phyloP scores from a whole-genome alignment of 2,329 filamentous ascomycete genomes.

The Ophiostoma triangulosporum region DNA sequence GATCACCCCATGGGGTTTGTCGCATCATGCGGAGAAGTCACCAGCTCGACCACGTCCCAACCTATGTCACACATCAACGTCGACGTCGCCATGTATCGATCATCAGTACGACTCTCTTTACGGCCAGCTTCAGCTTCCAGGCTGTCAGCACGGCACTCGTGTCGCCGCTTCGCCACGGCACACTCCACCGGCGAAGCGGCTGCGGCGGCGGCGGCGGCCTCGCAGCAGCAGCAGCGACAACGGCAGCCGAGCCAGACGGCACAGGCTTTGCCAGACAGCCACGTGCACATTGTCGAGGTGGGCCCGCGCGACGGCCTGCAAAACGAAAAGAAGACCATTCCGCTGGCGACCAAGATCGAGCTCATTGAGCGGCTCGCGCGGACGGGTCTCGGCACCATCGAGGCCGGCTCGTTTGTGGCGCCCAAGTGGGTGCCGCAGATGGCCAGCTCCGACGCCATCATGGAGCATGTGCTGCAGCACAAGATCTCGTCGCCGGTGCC shows the following conservation, averaged over 20 bases:
- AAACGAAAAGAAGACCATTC: constrained; percentile 63
- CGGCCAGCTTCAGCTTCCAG: not conserved
- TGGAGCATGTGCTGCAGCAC: constrained; percentile 50
- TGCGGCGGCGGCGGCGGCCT: not conserved
- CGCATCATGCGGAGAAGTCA: too few species aligned
- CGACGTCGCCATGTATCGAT: too few species aligned
- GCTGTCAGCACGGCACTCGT: not conserved
- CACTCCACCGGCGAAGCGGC: not conserved
- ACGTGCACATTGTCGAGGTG: constrained; percentile 55
- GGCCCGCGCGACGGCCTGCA: constrained; percentile 78
- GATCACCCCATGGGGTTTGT: too few species aligned
- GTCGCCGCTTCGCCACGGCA: constrained; percentile 5
- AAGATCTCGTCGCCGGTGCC: constrained; percentile 39
- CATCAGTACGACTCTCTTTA: not conserved
- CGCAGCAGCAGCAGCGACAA: not conserved
- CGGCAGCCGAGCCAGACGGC: not conserved
- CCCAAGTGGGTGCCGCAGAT: constrained; percentile 84
- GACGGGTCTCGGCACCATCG: constrained; percentile 60
- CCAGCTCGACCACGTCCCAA: too few species aligned
- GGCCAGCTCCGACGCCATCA: constrained; percentile 63
- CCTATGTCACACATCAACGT: too few species aligned
- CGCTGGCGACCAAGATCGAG: constrained; percentile 61
- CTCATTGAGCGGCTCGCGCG: constrained; percentile 55
- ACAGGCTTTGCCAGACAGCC: not conserved
- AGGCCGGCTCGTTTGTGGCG: constrained; percentile 70